Evolutionary conservation across 2,329 filamentous ascomycete species (phyloP), one percentile per base, ranked within the genome.

Genomic region (Atkinsonella texensis): DNA sequence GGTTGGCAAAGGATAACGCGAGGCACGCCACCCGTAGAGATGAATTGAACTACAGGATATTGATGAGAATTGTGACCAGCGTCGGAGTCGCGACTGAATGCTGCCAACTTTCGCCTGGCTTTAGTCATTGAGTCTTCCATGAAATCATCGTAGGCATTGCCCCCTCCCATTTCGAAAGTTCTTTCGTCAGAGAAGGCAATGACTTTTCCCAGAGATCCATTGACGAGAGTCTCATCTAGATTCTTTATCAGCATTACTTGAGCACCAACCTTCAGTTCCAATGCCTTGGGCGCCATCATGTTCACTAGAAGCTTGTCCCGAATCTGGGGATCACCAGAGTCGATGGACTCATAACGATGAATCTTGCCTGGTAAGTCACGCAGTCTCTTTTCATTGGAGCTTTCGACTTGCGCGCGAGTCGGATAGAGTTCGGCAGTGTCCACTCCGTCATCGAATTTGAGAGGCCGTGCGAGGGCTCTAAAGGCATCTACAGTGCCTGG

Each of bases 211-310:
- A 98, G 75, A 0, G 91, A 95, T 4, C 93, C 93, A 63, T 98
- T 98, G 58, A 97, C 93, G 0, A 98, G 76, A 0, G 81, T 84
- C 40, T 95, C 89, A 62, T 98, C 93, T 70, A 97, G 84, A 60
- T 98, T 98, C 68, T 98, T 98, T 74, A 98, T 96, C n/a, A 98
- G 74, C 93, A 98, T 98, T 44, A 98, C 94, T 64, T 98, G 94
- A 0, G 93, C 88, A 10, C 89, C 88, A 56, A 93, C 84, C 67
- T 96, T 97, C 32, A 98, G 70, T 35, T 86, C 81, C 18, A 98
- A 79, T 0, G 69, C 63, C 59, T 85, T 84, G 0, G 93, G 90
- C 0, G 93, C 90, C 87, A 98, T 96, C 80, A 94, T 95, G 62
- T 91, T 95, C 6, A 79, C 68, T 6, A 98, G 73, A 0, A 97